Conservation (phyloP, 2,329 filamentous ascomycete species). For the Didymella arachidicola region DNA sequence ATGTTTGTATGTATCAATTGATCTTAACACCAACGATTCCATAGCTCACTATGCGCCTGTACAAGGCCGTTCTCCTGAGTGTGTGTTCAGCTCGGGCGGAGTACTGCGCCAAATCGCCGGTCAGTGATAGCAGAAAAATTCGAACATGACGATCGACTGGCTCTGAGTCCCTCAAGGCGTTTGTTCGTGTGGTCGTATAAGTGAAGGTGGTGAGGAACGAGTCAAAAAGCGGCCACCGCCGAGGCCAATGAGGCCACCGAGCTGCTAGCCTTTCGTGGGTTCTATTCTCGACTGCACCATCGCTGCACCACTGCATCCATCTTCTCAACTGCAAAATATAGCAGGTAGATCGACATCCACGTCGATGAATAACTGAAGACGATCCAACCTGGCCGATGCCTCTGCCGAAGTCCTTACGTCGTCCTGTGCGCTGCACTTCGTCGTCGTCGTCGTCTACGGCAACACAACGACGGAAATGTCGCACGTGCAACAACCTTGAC, state of each 20-base stretch:
- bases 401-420: conserved; percentile 34
- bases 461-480: conserved; percentile 36
- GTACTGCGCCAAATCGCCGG: too few relatives aligned
- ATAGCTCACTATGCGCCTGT: too few relatives aligned
- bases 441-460: conserved; percentile 19
- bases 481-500: conserved; percentile 42
- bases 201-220: not conserved
- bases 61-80: too few relatives aligned
- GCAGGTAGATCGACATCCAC: not conserved
- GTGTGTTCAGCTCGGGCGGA: too few relatives aligned
- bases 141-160: too few relatives aligned
- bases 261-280: not conserved
- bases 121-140: too few relatives aligned
- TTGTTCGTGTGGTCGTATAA: too few relatives aligned
- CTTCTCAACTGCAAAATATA: not conserved
- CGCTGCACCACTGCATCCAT: conserved; percentile 1
- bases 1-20: too few relatives aligned
- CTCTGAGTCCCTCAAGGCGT: too few relatives aligned
- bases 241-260: not conserved
- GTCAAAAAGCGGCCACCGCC: not conserved
- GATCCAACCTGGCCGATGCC: conserved; percentile 29
- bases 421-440: conserved; percentile 24
- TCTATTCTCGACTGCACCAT: conserved; percentile 1
- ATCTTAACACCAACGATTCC: too few relatives aligned
- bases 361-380: not conserved